A percentile compares a stretch with the other conserved stretches of the same genome.
These are phyloP conservation scores for Cerioporus squamosus DNA, from an alignment of 1,284 basidiomycete species.

Conservation along the genomic window DNA sequence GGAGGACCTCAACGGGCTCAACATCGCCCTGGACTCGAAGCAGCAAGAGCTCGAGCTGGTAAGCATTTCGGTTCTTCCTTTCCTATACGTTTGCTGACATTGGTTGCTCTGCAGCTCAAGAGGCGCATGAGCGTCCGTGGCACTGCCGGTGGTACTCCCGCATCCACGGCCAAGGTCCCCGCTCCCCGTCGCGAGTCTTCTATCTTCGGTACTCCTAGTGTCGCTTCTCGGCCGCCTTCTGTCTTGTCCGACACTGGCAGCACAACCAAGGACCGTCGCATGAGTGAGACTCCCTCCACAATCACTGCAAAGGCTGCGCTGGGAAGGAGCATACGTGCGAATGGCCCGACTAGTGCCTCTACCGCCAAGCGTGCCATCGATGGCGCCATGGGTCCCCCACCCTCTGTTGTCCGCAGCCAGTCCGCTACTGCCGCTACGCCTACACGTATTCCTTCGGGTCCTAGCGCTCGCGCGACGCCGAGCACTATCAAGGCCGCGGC, in stretches of 20 bases:
- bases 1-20: conserved; percentile 80
- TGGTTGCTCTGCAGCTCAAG: conserved; percentile 64
- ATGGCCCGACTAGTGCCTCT: conserved; percentile 45
- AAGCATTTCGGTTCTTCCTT: conserved; percentile 36
- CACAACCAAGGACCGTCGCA: conserved; percentile 38
- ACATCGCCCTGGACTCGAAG: conserved; percentile 87
- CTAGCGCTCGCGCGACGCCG: conserved; percentile 23
- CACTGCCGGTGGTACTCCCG: conserved; percentile 65
- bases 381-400: conserved; percentile 56
- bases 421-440: conserved; percentile 25
- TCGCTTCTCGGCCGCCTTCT: conserved; percentile 53
- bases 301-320: conserved; percentile 39
- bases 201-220: conserved; percentile 48
- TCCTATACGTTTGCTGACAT: conserved; percentile 4
- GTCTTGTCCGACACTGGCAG: conserved; percentile 57
- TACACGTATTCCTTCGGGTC: conserved; percentile 31
- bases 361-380: conserved; percentile 30
- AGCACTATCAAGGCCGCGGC: conserved; percentile 23
- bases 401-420: conserved; percentile 26
- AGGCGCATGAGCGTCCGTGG: conserved; percentile 66
- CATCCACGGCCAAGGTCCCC: conserved; percentile 44
- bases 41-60: conserved; percentile 90
- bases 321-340: conserved; percentile 54
- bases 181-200: conserved; percentile 57
- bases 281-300: conserved; percentile 32